Base-by-base conservation (phyloP, 2,329 filamentous ascomycete species). In the Penicillium expansum region DNA sequence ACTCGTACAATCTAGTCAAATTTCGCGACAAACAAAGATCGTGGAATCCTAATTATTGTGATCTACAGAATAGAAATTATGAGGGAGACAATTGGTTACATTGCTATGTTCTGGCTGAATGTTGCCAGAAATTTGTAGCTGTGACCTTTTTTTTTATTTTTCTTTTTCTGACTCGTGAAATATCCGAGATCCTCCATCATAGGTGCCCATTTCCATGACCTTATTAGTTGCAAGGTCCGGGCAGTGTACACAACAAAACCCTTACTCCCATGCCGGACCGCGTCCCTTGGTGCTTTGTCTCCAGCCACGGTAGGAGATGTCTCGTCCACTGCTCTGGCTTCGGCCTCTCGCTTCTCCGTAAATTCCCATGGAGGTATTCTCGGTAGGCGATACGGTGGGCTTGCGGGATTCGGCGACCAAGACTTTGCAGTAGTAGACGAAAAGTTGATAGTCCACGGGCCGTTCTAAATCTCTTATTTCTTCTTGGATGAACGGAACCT, bases 301-400 rank as follows among this genome's bases (percentile, higher is more conserved):
- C 52, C 52, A 55, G 13, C 30, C 10, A 14, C 47, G 38, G 30
- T 55, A 51, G 6, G 52, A 55, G 30, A 55, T n/a, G 6, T 55
- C 45, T 8, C 38, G 29, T 27, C 24, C 42, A 24, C 22, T 2
- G 16, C 27, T n/a, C 2, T 7, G 16, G 20, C 44, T 38, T 29
- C 20, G 20, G 13, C 14, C 22, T 11, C 24, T 18, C 4, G 1
- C 14, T 3, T 8, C 20, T 13, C 32, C 38, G 9, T n/a, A 3
- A 13, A 4, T 2, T 10, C 22, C 43, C 5, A 10, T 13, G 1
- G 2, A 2, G 5, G 6, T 2, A 37, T 8, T 5, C 2, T 35
- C 45, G 18, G n/a, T 2, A n/a, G 7, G 18, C 10, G 13, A 5
- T 6, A 24, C 14, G 4, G 5, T 29, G 16, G 14, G 22, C 5